Evolutionary conservation across 2,329 filamentous ascomycete genomes (phyloP).

Genomic region (Colletotrichum melonis): DNA sequence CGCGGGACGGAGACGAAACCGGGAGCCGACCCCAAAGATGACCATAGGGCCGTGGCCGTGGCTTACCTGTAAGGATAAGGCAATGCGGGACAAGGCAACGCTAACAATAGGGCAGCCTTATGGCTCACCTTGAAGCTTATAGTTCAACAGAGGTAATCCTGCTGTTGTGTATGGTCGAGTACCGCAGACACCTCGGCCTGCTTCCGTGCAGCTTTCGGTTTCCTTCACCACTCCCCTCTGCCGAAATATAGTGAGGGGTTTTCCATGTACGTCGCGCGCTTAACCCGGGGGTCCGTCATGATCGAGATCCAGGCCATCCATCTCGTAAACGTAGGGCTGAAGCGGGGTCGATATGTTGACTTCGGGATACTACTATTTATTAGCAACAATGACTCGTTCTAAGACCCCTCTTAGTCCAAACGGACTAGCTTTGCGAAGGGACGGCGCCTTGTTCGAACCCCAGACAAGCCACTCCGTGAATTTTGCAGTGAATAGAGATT

Average conservation of each 20-base stretch:
- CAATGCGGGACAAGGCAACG: neutral
- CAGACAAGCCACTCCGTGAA: neutral
- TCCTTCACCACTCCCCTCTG: neutral
- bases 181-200: neutral
- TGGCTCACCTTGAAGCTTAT: neutral
- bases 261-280: neutral
- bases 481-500: neutral
- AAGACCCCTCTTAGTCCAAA: neutral
- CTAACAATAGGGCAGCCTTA: conserved; percentile 1
- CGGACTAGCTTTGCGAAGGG: neutral
- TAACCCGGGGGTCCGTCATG: neutral
- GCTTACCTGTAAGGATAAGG: neutral
- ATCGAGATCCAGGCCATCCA: neutral
- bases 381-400: neutral
- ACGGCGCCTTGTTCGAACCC: neutral
- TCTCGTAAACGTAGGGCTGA: neutral
- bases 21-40: neutral
- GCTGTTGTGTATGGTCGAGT: neutral
- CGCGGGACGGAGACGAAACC: neutral
- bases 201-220: neutral
- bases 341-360: neutral
- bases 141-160: neutral
- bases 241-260: too few species aligned
- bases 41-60: neutral
- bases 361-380: neutral